Percentiles rank a stretch among this genome's conserved stretches.
These are phyloP conservation scores for Venturia pyrina DNA, from an alignment of 2,329 filamentous ascomycete species.

Conservation along the genomic window DNA sequence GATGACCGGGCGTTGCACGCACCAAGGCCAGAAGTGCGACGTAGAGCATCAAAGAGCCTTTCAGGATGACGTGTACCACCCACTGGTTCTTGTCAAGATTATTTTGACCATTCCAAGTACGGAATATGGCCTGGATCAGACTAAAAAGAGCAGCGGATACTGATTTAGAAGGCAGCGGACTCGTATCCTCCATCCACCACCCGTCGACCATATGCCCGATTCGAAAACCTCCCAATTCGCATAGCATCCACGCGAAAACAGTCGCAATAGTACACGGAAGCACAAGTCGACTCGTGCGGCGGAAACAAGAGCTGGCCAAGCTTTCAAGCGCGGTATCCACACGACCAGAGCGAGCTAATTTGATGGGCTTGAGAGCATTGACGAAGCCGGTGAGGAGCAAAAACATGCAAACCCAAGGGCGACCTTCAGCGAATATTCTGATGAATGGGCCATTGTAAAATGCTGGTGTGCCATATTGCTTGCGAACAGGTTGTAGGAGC, in stretches of 20 bases:
- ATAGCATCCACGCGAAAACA: slow-evolving; percentile 39
- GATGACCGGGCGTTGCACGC: slow-evolving; percentile 38
- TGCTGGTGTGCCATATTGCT: not conserved
- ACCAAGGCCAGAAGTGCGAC: slow-evolving; percentile 37
- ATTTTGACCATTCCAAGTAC: slow-evolving; percentile 42
- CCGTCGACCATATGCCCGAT: slow-evolving; percentile 39
- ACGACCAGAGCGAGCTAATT: slow-evolving; percentile 39
- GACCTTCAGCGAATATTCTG: slow-evolving; percentile 46
- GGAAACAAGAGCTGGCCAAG: slow-evolving; percentile 44
- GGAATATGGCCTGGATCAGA: slow-evolving; percentile 36
- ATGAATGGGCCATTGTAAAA: slow-evolving; percentile 35
- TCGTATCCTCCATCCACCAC: slow-evolving; percentile 42
- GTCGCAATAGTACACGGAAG: slow-evolving; percentile 43
- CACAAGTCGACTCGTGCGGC: slow-evolving; percentile 41
- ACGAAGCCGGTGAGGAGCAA: slow-evolving; percentile 48
- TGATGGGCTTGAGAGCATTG: slow-evolving; percentile 45
- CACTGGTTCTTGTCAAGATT: slow-evolving; percentile 46
- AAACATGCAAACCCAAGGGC: slow-evolving; percentile 46
- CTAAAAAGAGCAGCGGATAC: slow-evolving; percentile 36
- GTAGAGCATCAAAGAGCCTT: slow-evolving; percentile 43
- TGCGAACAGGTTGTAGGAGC: not conserved
- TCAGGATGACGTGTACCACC: slow-evolving; percentile 41
- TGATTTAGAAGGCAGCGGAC: slow-evolving; percentile 33
- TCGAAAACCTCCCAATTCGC: slow-evolving; percentile 39
- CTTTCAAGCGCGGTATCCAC: slow-evolving; percentile 34